Evolutionary conservation across 176 grass and related monocot genomes (phyloP).

Genomic region (Aegilops bicornis): DNA sequence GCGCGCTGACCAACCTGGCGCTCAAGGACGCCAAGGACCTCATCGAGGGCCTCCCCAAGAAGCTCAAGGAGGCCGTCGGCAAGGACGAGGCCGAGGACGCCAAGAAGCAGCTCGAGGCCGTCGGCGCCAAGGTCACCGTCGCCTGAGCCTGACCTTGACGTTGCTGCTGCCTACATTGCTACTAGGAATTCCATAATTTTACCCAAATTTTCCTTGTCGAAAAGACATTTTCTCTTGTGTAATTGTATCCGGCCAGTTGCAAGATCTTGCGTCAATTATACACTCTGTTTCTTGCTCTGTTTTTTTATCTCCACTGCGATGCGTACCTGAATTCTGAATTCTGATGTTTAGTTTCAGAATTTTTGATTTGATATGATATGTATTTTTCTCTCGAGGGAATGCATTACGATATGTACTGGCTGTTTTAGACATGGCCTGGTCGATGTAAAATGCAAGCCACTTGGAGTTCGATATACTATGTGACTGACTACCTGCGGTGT

Average conservation of each 20-base stretch:
- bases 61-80: constrained; percentile 54
- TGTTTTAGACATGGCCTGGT: not conserved
- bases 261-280: not conserved
- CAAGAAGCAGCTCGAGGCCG: constrained; percentile 66
- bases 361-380: not conserved
- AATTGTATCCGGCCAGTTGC: not conserved
- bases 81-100: constrained; percentile 60
- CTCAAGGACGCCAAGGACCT: constrained; percentile 71
- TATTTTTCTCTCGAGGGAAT: not conserved
- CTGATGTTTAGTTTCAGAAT: not conserved
- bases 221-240: not conserved
- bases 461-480: not conserved
- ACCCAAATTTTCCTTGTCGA: not conserved
- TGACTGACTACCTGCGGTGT: not conserved
- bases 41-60: constrained; percentile 70
- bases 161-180: too few relatives aligned
- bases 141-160: constrained; percentile 16
- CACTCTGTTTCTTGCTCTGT: not conserved
- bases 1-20: constrained; percentile 45
- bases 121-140: constrained; percentile 56
- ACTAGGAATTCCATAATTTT: not conserved
- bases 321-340: not conserved
- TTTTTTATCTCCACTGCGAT: not conserved
- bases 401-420: not conserved
- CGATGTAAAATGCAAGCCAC: not conserved